A percentile compares a stretch with the other conserved stretches of the same genome.
Evolutionary conservation across 805 yeast genomes (phyloP).

Genomic region (Sugiyamaella mastotermitis): DNA sequence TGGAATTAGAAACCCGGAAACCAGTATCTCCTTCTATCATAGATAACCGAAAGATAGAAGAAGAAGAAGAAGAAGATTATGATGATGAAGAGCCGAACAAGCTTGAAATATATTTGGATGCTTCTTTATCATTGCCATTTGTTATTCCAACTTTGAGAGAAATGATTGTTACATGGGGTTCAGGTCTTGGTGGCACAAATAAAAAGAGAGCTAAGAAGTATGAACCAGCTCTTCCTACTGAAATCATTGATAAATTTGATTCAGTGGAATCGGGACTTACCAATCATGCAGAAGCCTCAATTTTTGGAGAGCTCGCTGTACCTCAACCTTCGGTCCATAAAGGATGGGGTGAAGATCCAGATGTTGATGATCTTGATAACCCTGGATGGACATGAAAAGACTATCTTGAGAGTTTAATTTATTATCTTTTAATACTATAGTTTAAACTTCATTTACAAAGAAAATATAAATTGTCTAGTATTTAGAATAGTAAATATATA

Average conservation of each 20-base stretch:
- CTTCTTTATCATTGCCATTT: slow-evolving; percentile 37
- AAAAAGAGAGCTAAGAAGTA: slow-evolving; percentile 47
- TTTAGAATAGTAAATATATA: no score
- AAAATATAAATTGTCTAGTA: no score
- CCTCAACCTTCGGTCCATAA: slow-evolving; percentile 24
- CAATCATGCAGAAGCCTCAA: slow-evolving; percentile 8
- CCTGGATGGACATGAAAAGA: neutral
- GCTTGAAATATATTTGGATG: slow-evolving; percentile 29
- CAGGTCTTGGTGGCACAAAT: slow-evolving; percentile 61
- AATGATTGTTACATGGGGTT: slow-evolving; percentile 68
- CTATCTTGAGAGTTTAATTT: no score
- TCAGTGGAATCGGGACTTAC: slow-evolving; percentile 8
- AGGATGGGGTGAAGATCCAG: slow-evolving; percentile 23
- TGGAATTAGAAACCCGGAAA: no score
- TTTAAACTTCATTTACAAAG: no score
- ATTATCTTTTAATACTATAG: no score
- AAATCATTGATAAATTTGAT: slow-evolving; percentile 65
- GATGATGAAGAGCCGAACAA: slow-evolving; percentile 21
- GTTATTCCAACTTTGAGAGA: slow-evolving; percentile 71
- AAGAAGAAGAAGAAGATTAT: slow-evolving; percentile 10
- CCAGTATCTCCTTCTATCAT: no score
- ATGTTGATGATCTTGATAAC: slow-evolving; percentile 11
- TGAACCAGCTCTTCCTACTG: slow-evolving; percentile 69
- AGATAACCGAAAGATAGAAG: no score
- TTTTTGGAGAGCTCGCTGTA: slow-evolving; percentile 16